Conservation (phyloP, 768 basidiomycete genomes). For the Coprinopsis cinerea region DNA sequence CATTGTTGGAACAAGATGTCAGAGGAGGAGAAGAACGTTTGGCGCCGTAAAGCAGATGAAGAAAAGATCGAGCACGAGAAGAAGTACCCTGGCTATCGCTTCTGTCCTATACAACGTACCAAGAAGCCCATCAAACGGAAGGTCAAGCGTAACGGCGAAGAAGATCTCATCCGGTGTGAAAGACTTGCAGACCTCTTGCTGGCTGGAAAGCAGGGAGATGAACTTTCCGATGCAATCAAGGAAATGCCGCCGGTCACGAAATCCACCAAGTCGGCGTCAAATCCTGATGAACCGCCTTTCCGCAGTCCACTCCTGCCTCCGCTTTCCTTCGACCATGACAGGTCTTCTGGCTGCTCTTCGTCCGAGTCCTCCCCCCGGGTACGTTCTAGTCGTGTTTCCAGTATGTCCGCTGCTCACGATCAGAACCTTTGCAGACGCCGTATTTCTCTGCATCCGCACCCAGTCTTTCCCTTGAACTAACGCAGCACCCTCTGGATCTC, state of each 20-base stretch:
- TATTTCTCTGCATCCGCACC: not conserved
- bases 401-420: too few relatives aligned
- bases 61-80: conserved; percentile 45
- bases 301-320: conserved; percentile 27
- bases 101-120: conserved; percentile 38
- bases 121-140: conserved; percentile 44
- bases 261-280: not conserved
- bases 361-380: not conserved
- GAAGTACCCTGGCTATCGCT: conserved; percentile 51
- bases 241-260: not conserved
- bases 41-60: conserved; percentile 42
- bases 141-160: conserved; percentile 43
- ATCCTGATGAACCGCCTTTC: conserved; percentile 16
- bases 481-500: not conserved
- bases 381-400: not conserved
- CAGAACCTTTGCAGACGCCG: too few relatives aligned
- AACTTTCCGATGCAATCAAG: conserved; percentile 40
- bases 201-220: conserved; percentile 43
- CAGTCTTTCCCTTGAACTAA: not conserved
- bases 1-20: conserved; percentile 51
- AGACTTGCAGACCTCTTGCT: conserved; percentile 45
- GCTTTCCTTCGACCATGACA: not conserved
- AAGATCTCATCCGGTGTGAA: conserved; percentile 44
- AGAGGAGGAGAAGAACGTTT: conserved; percentile 44
- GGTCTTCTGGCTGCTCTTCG: not conserved